Conservation (phyloP, 805 yeast species). For the Saturnispora besseyi region DNA sequence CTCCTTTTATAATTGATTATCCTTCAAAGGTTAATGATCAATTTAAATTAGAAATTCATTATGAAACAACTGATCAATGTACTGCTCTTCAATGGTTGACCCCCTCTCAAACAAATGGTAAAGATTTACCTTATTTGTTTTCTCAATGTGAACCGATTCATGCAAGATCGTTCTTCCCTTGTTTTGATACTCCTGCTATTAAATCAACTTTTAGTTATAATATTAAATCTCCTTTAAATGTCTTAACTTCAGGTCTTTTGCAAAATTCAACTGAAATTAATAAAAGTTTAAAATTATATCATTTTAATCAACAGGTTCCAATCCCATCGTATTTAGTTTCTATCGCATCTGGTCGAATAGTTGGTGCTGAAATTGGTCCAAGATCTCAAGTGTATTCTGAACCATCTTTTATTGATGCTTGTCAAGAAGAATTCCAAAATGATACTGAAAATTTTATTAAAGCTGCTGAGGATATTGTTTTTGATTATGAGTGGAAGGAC, state of each 20-base stretch:
- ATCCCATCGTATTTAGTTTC: slow-evolving; percentile 81
- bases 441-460: slow-evolving; percentile 75
- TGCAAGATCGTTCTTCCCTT: slow-evolving; percentile 80
- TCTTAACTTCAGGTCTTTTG: slow-evolving; percentile 57
- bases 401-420: slow-evolving; percentile 54
- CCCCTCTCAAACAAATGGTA: slow-evolving; percentile 67
- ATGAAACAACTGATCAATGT: slow-evolving; percentile 62
- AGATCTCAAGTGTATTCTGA: slow-evolving; percentile 78
- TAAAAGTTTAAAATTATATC: slow-evolving; percentile 27
- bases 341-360: slow-evolving; percentile 75
- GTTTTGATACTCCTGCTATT: slow-evolving; percentile 83
- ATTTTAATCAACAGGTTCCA: slow-evolving; percentile 67
- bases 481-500: slow-evolving; percentile 75
- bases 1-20: slow-evolving; percentile 36
- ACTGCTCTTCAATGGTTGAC: slow-evolving; percentile 83
- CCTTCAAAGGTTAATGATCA: slow-evolving; percentile 12
- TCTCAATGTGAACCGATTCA: slow-evolving; percentile 91
- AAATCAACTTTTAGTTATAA: slow-evolving; percentile 55
- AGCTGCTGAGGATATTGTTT: slow-evolving; percentile 69
- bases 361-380: slow-evolving; percentile 66
- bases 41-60: slow-evolving; percentile 35
- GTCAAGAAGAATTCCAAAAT: slow-evolving; percentile 70
- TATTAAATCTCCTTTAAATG: slow-evolving; percentile 57
- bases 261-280: slow-evolving; percentile 26
- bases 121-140: slow-evolving; percentile 60